Conservation (phyloP, 257 asterid species). For the Anisodus tanguticus region DNA sequence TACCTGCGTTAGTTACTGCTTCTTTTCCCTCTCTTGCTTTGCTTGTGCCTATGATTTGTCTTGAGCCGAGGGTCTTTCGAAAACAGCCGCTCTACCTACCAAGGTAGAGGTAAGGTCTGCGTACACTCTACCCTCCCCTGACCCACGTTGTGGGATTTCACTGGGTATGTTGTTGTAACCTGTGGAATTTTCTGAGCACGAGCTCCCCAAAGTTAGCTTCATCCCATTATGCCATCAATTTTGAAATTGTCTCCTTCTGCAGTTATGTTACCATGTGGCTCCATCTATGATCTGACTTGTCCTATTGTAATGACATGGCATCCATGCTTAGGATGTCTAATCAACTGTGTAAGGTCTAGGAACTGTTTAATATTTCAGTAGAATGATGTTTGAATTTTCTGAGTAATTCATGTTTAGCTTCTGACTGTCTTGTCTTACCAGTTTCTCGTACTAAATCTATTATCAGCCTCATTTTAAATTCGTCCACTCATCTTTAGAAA, state of each 20-base stretch:
- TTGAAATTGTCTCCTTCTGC: slow-evolving; percentile 7
- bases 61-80: too few relatives aligned
- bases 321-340: neutral
- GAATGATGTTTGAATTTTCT: neutral
- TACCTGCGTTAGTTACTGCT: too few relatives aligned
- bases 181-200: neutral
- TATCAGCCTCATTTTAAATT: neutral
- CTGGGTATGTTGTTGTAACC: neutral
- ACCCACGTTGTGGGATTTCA: too few relatives aligned
- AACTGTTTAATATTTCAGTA: neutral
- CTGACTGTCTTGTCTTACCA: neutral
- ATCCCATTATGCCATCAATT: neutral
- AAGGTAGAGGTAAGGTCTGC: too few relatives aligned
- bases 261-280: slow-evolving; percentile 1
- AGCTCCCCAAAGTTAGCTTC: neutral
- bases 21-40: too few relatives aligned
- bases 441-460: neutral
- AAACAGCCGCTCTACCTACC: too few relatives aligned
- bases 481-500: neutral
- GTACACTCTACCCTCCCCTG: too few relatives aligned
- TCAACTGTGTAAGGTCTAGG: neutral
- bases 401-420: neutral
- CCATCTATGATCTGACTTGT: neutral
- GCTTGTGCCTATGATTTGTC: too few relatives aligned
- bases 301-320: neutral